phyloP scores from a whole-genome alignment of 352 stramenopile species.

The Globisporangium cylindrosporum region DNA sequence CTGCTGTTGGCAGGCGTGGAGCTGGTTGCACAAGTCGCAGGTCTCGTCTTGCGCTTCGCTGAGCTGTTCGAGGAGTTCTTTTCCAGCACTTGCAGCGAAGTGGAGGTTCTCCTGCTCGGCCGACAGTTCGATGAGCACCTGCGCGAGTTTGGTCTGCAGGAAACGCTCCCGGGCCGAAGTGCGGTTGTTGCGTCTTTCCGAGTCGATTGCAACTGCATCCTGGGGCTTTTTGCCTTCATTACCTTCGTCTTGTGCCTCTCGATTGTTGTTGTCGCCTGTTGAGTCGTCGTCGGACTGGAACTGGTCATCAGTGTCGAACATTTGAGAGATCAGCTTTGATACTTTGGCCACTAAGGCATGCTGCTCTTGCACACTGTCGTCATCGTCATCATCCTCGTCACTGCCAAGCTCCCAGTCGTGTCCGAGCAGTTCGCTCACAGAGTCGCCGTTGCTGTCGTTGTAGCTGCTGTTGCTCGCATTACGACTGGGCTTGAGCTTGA shows the following conservation, averaged over 20 bases:
- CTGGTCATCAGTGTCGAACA: constrained; percentile 6
- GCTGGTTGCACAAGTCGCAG: constrained; percentile 21
- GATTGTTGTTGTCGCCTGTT: constrained; percentile 17
- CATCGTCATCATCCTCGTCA: neutral
- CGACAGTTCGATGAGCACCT: constrained; percentile 41
- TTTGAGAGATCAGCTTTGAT: constrained; percentile 25
- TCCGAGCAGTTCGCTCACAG: neutral
- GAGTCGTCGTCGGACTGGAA: constrained; percentile 1
- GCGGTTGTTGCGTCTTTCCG: neutral
- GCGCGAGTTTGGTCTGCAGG: constrained; percentile 35
- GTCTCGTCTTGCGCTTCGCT: constrained; percentile 24
- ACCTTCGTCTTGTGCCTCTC: constrained; percentile 17
- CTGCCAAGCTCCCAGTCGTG: constrained; percentile 1
- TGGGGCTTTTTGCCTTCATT: neutral
- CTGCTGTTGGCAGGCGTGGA: constrained; percentile 26
- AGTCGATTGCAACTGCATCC: neutral
- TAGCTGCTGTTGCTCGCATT: neutral
- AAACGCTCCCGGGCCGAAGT: constrained; percentile 20
- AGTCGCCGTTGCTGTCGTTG: constrained; percentile 5
- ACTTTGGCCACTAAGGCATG: constrained; percentile 27
- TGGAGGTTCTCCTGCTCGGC: constrained; percentile 40
- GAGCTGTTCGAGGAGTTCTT: constrained; percentile 45
- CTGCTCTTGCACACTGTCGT: constrained; percentile 7
- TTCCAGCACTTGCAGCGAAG: constrained; percentile 49
- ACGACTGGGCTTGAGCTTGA: neutral